Conservation (phyloP, 2,329 filamentous ascomycete species). For the Malbranchea cinnamomea region DNA sequence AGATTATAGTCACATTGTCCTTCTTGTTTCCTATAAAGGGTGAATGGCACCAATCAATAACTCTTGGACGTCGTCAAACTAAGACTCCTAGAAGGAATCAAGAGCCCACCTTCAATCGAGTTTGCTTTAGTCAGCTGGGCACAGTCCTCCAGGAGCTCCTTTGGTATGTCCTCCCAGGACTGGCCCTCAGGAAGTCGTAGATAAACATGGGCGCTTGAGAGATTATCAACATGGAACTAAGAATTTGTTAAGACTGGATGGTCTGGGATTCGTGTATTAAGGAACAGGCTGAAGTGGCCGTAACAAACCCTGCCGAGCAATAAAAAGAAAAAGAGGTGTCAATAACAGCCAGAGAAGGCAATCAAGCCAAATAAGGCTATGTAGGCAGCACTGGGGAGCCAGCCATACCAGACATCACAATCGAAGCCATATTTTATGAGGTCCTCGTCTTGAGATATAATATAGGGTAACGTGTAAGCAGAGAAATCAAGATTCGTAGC, state of each 20-base stretch:
- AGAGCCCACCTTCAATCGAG: constrained; percentile 68
- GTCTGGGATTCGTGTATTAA: constrained; percentile 9
- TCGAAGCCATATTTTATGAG: constrained; percentile 90
- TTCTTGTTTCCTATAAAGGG: constrained; percentile 98
- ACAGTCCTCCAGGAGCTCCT: constrained; percentile 65
- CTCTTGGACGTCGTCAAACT: background rate
- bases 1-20: constrained; percentile 91
- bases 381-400: background rate
- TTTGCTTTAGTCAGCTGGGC: constrained; percentile 98
- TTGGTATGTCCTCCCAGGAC: constrained; percentile 67
- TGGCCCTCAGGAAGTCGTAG: constrained; percentile 66
- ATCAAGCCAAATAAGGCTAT: background rate
- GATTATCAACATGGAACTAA: constrained; percentile 92
- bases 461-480: no score
- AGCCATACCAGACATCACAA: constrained; percentile 71
- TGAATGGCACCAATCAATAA: no score
- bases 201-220: constrained; percentile 94
- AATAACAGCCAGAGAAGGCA: background rate
- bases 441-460: constrained; percentile 62
- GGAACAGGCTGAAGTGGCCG: constrained; percentile 15
- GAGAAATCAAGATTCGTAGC: no score
- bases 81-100: background rate
- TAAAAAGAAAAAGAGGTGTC: background rate
- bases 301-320: background rate
- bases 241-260: background rate